Evolutionary conservation across 1,139 yeast species (phyloP).

Genomic region (Geotrichum carabidarum): DNA sequence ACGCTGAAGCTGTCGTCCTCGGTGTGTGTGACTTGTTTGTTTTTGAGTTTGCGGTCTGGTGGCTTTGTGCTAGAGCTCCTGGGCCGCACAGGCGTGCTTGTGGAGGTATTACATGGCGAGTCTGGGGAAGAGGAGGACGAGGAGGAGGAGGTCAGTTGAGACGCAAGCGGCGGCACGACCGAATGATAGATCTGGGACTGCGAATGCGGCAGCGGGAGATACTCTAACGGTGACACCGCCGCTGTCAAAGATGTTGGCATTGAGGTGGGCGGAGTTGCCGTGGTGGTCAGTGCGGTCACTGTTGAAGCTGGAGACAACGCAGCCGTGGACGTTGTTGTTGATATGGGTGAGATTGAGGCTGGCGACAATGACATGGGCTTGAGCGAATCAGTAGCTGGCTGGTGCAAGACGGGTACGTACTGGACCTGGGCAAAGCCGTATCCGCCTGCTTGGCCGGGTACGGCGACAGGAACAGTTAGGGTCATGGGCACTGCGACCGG

Average conservation of each 20-base stretch:
- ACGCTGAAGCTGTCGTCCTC: background rate
- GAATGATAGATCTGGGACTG: constrained; percentile 27
- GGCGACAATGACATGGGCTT: no score
- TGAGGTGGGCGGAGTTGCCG: background rate
- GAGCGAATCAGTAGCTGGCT: no score
- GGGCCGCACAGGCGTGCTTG: constrained; percentile 17
- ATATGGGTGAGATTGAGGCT: background rate
- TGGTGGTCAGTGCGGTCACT: background rate
- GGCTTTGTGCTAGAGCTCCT: background rate
- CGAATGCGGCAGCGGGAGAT: constrained; percentile 14
- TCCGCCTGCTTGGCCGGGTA: no score
- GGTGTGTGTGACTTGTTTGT: background rate
- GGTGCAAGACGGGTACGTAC: no score
- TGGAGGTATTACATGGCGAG: constrained; percentile 30
- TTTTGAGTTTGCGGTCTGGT: background rate
- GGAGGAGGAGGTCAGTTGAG: constrained; percentile 17
- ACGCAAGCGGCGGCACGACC: constrained; percentile 28
- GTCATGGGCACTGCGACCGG: no score
- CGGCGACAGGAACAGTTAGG: no score
- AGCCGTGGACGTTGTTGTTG: background rate
- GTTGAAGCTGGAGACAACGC: constrained; percentile 1
- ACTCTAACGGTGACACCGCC: background rate
- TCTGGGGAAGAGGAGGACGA: constrained; percentile 10
- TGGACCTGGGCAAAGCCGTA: no score
- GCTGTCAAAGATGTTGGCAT: background rate